phyloP scores from a whole-genome alignment of 148 eudicot species.

The Chenopodium formosanum region DNA sequence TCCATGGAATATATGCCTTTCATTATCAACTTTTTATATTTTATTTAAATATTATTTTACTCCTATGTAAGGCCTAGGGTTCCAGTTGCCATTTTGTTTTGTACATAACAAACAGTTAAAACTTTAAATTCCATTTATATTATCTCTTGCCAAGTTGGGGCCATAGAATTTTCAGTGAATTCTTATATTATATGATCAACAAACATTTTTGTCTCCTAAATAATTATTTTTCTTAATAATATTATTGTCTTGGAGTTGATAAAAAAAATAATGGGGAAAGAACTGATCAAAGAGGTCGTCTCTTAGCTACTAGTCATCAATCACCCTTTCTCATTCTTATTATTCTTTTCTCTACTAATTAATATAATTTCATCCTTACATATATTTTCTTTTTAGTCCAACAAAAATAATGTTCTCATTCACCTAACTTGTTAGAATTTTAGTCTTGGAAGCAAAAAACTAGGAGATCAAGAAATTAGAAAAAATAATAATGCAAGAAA shows the following conservation, averaged over 20 bases:
- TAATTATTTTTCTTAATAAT: constrained; percentile 5
- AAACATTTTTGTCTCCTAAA: constrained; percentile 24
- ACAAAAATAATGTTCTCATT: constrained; percentile 4
- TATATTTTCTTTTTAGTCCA: background rate
- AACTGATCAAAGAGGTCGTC: constrained; percentile 24
- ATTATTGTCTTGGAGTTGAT: constrained; percentile 17
- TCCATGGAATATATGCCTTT: background rate
- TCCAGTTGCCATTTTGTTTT: constrained; percentile 22
- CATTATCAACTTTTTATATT: background rate
- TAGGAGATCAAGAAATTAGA: background rate
- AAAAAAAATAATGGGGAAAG: constrained; percentile 4
- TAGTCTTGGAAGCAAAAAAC: constrained; percentile 11
- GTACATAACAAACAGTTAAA: background rate
- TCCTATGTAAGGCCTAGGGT: constrained; percentile 30
- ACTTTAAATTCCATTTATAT: constrained; percentile 1
- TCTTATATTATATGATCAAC: constrained; percentile 8
- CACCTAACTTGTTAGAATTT: constrained; percentile 15
- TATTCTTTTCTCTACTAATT: background rate
- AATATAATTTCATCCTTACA: background rate
- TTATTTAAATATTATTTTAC: background rate
- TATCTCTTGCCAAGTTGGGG: constrained; percentile 1
- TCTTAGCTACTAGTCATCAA: constrained; percentile 16
- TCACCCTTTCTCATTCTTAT: background rate
- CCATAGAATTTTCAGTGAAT: constrained; percentile 22
- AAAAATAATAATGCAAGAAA: constrained; percentile 31